A percentile compares a stretch with the other conserved stretches of the same genome.
Evolutionary conservation across 2,329 filamentous ascomycete species (phyloP).

Genomic region (Metarhizium rileyi): DNA sequence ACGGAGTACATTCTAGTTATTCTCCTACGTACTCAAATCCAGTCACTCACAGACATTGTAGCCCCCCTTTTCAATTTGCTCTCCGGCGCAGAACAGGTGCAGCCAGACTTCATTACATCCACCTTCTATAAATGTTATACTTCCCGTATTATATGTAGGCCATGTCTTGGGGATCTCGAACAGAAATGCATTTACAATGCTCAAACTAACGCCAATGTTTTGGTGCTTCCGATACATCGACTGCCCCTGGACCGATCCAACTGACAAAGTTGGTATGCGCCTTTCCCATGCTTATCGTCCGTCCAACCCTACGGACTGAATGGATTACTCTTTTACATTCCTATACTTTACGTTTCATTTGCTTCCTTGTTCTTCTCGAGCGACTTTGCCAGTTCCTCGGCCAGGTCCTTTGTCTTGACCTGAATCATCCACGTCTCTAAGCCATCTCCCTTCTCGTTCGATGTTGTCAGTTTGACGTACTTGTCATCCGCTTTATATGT

Average conservation of each 20-base stretch:
- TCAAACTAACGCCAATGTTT: conserved; percentile 8
- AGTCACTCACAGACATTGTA: too few relatives aligned
- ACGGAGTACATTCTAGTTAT: too few relatives aligned
- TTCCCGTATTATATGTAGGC: neutral
- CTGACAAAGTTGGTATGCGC: neutral
- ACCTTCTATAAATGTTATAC: neutral
- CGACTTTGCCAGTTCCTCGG: conserved; percentile 40
- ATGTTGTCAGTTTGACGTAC: conserved; percentile 48
- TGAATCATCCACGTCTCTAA: conserved; percentile 64
- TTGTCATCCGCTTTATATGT: conserved; percentile 53
- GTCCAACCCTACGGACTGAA: neutral
- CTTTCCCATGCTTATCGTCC: conserved; percentile 2
- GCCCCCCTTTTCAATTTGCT: neutral
- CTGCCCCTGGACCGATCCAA: neutral
- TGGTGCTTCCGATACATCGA: conserved; percentile 2
- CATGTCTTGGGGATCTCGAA: neutral
- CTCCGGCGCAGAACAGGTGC: too few relatives aligned
- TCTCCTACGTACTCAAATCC: too few relatives aligned
- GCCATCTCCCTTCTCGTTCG: conserved; percentile 46
- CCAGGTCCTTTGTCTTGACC: conserved; percentile 54
- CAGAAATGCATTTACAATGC: conserved; percentile 6
- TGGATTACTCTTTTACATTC: too few relatives aligned
- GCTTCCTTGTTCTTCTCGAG: conserved; percentile 45
- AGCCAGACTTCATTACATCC: too few relatives aligned
- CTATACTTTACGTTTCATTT: conserved; percentile 40